Evolutionary conservation across 2,329 filamentous ascomycete species (phyloP), one percentile per base, ranked within the genome.

Genomic region (Penicillium sumatraense): DNA sequence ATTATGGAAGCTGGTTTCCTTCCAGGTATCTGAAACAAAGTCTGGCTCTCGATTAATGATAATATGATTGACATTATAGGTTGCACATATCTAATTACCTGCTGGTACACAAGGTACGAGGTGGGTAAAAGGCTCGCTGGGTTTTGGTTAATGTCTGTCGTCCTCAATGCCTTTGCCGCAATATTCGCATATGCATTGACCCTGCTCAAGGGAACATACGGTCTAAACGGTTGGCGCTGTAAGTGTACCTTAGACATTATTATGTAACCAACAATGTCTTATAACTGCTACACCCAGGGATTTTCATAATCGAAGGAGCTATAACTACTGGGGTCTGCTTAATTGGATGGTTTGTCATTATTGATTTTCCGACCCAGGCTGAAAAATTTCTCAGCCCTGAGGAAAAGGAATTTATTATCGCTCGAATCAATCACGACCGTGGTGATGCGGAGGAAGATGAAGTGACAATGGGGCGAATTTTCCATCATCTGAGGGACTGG

Each of bases 171-270:
- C 0, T 72, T 72, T 29, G 64, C 65, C 4, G 67, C 65, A 5
- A 74, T 78, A n/a, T 68, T 75, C 26, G 74, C 72, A 0, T 76
- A 71, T 18, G 71, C 69, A 0, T 68, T 78, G 36, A 68, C 67
- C 26, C 56, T 67, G 27, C 53, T 71, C 44, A 53, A 66, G 2
- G 69, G 68, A 5, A 56, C 50, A 2, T 49, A 59, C n/a, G 66
- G 65, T 3, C 49, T 75, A n/a, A 67, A 62, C 13, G 75, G 75
- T 3, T 78, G 62, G 62, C 61, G 66, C 65, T 38, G 64, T 68
- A 18, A 38, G 35, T 38, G 9, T 35, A 18, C n/a, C n/a, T n/a
- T n/a, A n/a, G n/a, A n/a, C n/a, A n/a, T n/a, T n/a, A n/a, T n/a
- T n/a, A n/a, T n/a, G n/a, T n/a, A n/a, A n/a, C n/a, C n/a, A n/a